A percentile compares a stretch with the other conserved stretches of the same genome.
phyloP scores from a whole-genome alignment of 331 rosid genomes.

The Acacia pycnantha region DNA sequence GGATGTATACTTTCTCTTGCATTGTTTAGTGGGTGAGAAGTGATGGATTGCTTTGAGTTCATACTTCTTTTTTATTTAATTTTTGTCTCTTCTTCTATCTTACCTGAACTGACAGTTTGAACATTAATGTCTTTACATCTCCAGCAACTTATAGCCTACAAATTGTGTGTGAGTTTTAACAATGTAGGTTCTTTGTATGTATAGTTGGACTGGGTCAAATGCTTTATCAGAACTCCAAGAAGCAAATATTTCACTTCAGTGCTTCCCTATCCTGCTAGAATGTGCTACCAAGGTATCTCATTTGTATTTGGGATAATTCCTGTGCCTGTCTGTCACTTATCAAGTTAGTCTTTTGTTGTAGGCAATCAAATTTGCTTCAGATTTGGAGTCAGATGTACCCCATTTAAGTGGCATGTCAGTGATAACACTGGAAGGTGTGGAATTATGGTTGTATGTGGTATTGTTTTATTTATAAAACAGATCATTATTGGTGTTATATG shows the following conservation, averaged over 20 bases:
- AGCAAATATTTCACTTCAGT: constrained; percentile 76
- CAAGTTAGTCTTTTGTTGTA: constrained; percentile 39
- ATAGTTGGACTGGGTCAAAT: constrained; percentile 90
- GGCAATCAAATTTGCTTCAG: constrained; percentile 87
- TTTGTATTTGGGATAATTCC: constrained; percentile 24
- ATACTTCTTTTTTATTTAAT: background rate
- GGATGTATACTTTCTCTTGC: background rate
- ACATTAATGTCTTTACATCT: constrained; percentile 5
- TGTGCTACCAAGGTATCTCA: constrained; percentile 79
- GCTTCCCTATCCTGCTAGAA: constrained; percentile 82
- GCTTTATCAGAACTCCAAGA: constrained; percentile 86
- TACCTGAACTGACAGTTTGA: constrained; percentile 20
- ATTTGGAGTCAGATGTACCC: constrained; percentile 56
- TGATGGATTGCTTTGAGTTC: constrained; percentile 18
- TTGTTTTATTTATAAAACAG: constrained; percentile 15
- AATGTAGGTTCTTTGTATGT: constrained; percentile 25
- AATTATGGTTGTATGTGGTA: constrained; percentile 16
- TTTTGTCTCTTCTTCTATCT: background rate
- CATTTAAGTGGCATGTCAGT: constrained; percentile 86
- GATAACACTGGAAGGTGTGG: constrained; percentile 73
- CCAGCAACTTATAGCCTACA: constrained; percentile 2
- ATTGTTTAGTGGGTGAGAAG: background rate
- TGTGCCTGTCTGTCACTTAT: constrained; percentile 29
- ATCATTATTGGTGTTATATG: constrained; percentile 25
- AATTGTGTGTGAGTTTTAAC: constrained; percentile 20